A percentile compares a stretch with the other conserved stretches of the same genome.
Conservation (phyloP, 1,284 basidiomycete species). For the Ceratobasidium sp. region DNA sequence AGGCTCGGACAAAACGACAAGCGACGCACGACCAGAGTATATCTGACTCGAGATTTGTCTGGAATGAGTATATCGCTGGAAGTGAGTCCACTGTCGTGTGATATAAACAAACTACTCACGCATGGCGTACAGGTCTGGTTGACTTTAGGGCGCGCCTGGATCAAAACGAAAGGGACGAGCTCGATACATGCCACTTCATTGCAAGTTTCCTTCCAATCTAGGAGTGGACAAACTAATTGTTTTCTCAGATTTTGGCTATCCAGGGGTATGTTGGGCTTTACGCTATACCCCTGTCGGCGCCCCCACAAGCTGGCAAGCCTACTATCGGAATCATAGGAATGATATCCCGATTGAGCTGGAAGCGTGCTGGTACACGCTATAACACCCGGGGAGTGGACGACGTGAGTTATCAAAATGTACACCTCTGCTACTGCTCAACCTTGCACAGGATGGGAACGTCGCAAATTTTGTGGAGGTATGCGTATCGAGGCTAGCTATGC, state of each 20-base stretch:
- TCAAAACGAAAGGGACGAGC: conserved; percentile 69
- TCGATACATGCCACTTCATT: conserved; percentile 83
- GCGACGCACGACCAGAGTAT: conserved; percentile 65
- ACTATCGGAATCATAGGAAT: conserved; percentile 77
- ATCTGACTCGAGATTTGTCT: conserved; percentile 86
- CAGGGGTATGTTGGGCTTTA: conserved; percentile 90
- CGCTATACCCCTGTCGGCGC: conserved; percentile 75
- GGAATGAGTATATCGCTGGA: conserved; percentile 86
- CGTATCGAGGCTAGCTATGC: conserved; percentile 27
- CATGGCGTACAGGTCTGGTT: conserved; percentile 58
- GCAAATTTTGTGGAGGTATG: conserved; percentile 96
- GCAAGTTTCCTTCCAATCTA: conserved; percentile 56
- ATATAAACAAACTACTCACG: not conserved
- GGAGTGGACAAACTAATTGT: conserved; percentile 46
- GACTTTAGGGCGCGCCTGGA: conserved; percentile 84
- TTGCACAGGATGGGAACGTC: conserved; percentile 79
- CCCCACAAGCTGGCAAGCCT: conserved; percentile 74
- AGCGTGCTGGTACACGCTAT: conserved; percentile 96
- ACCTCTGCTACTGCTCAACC: not conserved
- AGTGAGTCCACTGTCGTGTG: conserved; percentile 56
- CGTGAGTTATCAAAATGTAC: conserved; percentile 32
- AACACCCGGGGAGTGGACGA: conserved; percentile 98
- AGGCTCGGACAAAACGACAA: conserved; percentile 70
- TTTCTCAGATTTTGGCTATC: conserved; percentile 79
- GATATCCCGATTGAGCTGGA: conserved; percentile 91